These are phyloP conservation scores for Komagataella mondaviorum DNA, from an alignment of 805 yeast species.

Conservation along the genomic window DNA sequence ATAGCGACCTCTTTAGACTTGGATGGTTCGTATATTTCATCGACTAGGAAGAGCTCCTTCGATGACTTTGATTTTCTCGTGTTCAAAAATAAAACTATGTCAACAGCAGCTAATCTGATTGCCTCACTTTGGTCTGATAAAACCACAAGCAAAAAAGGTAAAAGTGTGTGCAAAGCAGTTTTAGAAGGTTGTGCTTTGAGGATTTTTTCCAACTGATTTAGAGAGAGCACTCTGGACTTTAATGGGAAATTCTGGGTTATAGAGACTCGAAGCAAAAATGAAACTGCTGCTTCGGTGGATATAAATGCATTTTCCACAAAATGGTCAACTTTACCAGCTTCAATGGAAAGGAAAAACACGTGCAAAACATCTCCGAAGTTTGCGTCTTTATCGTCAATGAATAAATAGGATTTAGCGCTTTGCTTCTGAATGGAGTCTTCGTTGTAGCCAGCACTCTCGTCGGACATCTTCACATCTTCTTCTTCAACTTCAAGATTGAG, in stretches of 20 bases:
- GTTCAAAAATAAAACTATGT: conserved; percentile 22
- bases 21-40: conserved; percentile 37
- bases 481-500: conserved; percentile 15
- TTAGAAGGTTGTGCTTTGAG: conserved; percentile 20
- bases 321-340: conserved; percentile 5
- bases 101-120: conserved; percentile 32
- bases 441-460: conserved; percentile 13
- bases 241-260: conserved; percentile 47
- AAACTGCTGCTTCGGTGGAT: conserved; percentile 28
- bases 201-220: conserved; percentile 23
- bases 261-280: conserved; percentile 45
- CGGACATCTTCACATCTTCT: conserved; percentile 11
- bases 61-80: conserved; percentile 18
- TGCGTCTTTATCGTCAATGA: conserved; percentile 14
- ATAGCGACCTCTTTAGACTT: conserved; percentile 27
- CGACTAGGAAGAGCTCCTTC: conserved; percentile 33
- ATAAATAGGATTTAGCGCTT: conserved; percentile 17
- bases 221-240: conserved; percentile 36
- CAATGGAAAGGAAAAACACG: conserved; percentile 30
- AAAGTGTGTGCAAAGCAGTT: conserved; percentile 31
- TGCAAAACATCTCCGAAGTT: conserved; percentile 29
- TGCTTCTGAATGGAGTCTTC: conserved; percentile 10
- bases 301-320: conserved; percentile 22
- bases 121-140: conserved; percentile 34
- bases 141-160: conserved; percentile 46